Conservation (phyloP, 306 rosid genomes). For the Pyrus pyrifolia region DNA sequence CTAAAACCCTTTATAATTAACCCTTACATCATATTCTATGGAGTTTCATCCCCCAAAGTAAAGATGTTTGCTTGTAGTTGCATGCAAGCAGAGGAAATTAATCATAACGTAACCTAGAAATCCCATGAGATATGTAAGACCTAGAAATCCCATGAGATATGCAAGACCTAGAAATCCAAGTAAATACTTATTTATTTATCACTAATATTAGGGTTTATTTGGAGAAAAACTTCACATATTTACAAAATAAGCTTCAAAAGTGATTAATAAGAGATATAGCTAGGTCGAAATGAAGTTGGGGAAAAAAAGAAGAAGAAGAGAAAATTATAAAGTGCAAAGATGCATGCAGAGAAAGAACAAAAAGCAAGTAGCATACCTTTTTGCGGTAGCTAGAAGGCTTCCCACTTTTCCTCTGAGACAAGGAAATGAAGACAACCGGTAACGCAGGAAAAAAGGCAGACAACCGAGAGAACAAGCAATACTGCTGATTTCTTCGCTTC, state of each 20-base stretch:
- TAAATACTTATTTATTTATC: neutral
- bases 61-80: neutral
- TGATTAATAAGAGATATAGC: neutral
- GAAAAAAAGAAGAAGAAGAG: neutral
- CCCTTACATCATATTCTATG: neutral
- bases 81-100: neutral
- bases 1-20: neutral
- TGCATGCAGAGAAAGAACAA: neutral
- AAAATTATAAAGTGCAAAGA: neutral
- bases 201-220: neutral
- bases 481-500: slow-evolving; percentile 56
- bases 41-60: neutral
- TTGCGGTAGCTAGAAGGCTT: slow-evolving; percentile 10
- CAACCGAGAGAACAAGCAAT: slow-evolving; percentile 11
- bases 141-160: neutral
- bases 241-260: neutral
- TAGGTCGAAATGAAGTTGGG: neutral
- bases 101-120: neutral
- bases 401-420: slow-evolving; percentile 7
- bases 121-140: neutral
- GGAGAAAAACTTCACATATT: neutral
- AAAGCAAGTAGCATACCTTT: slow-evolving; percentile 34
- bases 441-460: neutral
- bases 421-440: slow-evolving; percentile 22
- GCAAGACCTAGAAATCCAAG: neutral